Conservation (phyloP, 192 early-diverging fungal genomes). For the Cladochytrium replicatum region DNA sequence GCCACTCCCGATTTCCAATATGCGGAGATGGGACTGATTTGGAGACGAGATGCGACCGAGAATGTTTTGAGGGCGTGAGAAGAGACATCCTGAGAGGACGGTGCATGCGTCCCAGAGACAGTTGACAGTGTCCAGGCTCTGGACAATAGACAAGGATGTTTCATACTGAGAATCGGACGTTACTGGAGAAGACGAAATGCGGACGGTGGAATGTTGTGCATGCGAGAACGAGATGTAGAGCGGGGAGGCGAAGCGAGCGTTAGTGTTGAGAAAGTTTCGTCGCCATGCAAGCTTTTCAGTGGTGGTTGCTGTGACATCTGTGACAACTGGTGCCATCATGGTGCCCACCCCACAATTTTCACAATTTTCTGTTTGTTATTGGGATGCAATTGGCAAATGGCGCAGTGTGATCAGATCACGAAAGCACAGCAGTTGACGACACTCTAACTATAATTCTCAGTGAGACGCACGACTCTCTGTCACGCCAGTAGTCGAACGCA, state of each 20-base stretch:
- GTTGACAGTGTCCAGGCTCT: neutral
- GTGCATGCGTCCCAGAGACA: neutral
- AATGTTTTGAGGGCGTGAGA: neutral
- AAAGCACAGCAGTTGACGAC: too few species aligned
- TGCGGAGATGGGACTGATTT: neutral
- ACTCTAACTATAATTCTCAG: too few species aligned
- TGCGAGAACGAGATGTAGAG: neutral
- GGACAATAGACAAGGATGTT: neutral
- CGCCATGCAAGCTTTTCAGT: neutral
- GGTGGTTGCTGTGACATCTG: too few species aligned
- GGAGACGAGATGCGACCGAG: neutral
- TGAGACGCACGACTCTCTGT: too few species aligned
- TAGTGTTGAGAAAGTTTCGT: neutral
- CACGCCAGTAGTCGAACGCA: too few species aligned
- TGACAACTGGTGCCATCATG: too few species aligned
- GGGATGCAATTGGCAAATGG: too few species aligned
- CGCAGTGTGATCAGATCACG: too few species aligned
- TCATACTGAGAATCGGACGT: neutral
- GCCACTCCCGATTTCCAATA: neutral
- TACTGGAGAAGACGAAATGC: neutral
- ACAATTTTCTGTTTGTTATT: too few species aligned
- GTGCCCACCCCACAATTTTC: too few species aligned
- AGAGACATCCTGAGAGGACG: neutral
- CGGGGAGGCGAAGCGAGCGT: neutral
- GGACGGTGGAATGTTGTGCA: neutral